Evolutionary conservation across 164 flowering plant species (phyloP).

Genomic region (Amborella trichopoda): DNA sequence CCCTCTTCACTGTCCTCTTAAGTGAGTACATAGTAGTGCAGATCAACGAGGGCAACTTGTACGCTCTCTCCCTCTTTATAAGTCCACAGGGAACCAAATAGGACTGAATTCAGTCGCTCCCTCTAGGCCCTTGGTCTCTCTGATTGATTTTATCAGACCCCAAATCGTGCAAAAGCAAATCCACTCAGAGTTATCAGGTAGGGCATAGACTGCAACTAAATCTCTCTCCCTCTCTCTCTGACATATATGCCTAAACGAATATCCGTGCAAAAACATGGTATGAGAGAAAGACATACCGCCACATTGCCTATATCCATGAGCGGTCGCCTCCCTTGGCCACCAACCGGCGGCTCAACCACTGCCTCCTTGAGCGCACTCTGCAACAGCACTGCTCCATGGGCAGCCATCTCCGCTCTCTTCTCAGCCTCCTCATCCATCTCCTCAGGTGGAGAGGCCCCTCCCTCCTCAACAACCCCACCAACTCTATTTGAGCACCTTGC

Average conservation of each 20-base stretch:
- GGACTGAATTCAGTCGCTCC: background rate
- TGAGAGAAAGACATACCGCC: conserved; percentile 22
- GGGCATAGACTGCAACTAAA: background rate
- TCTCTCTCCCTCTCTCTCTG: background rate
- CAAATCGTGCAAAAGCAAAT: background rate
- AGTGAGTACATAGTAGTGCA: too few relatives aligned
- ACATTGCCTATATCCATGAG: conserved; percentile 88
- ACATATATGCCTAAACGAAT: background rate
- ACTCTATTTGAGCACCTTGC: conserved; percentile 56
- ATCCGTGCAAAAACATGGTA: background rate
- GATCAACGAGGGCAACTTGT: too few relatives aligned
- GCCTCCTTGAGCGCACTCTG: conserved; percentile 50
- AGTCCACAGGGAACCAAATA: too few relatives aligned
- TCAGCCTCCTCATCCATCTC: conserved; percentile 23
- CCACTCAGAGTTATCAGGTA: background rate
- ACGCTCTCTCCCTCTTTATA: too few relatives aligned
- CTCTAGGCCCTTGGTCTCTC: background rate
- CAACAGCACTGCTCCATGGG: conserved; percentile 70
- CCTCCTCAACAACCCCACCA: conserved; percentile 1
- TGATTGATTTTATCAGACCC: background rate
- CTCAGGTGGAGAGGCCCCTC: conserved; percentile 9
- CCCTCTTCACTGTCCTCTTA: too few relatives aligned
- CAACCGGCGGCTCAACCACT: conserved; percentile 22
- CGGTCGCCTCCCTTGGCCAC: conserved; percentile 45
- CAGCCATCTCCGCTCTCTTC: conserved; percentile 30